Conservation (phyloP, 2,329 filamentous ascomycete genomes). For the Claviceps sp. region DNA sequence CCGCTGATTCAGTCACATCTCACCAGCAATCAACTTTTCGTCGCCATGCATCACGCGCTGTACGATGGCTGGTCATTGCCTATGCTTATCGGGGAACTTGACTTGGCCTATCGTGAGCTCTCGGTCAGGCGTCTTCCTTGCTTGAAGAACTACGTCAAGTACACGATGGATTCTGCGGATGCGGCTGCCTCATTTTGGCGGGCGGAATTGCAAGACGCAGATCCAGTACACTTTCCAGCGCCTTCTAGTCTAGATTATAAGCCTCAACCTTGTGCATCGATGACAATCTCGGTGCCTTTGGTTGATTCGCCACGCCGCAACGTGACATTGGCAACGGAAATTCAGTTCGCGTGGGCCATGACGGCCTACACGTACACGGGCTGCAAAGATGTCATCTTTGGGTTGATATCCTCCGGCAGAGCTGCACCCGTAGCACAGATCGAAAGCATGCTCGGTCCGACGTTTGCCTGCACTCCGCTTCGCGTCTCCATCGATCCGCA, state of each 20-base stretch:
- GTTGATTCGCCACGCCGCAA: background rate
- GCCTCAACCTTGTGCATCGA: background rate
- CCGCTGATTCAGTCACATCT: background rate
- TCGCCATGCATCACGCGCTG: background rate
- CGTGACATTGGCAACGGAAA: background rate
- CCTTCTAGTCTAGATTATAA: background rate
- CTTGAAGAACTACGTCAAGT: background rate
- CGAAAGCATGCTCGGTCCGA: background rate
- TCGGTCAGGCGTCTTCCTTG: background rate
- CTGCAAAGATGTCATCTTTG: background rate
- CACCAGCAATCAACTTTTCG: background rate
- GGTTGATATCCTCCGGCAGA: background rate
- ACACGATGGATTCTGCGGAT: background rate
- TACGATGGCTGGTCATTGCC: slow-evolving; percentile 1
- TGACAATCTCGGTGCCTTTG: background rate
- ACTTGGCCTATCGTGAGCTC: background rate
- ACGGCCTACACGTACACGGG: background rate
- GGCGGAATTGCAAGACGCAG: background rate
- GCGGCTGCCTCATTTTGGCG: background rate
- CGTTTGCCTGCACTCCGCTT: background rate
- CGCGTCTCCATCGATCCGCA: background rate
- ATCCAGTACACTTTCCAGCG: background rate
- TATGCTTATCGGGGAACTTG: background rate
- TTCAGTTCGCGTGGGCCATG: background rate
- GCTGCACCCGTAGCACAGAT: background rate